Evolutionary conservation across 2,329 filamentous ascomycete species (phyloP), one percentile per base, ranked within the genome.

Genomic region (Rhinocladiella similis): DNA sequence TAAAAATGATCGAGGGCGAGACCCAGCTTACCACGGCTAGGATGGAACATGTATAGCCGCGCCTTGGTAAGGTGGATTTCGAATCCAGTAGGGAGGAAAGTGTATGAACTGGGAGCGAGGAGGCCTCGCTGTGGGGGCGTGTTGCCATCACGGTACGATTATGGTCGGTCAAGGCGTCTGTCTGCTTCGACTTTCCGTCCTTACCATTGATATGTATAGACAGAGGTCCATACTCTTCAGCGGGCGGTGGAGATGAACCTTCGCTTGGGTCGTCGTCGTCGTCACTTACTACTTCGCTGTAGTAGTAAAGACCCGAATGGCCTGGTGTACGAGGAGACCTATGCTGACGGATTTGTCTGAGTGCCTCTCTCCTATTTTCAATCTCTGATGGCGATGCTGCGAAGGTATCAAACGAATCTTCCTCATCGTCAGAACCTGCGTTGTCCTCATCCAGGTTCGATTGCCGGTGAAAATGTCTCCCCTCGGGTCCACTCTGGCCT

Each of bases 11-110:
- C 1, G 57, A 56, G 1, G 66, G 59, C 1, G 66, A 68, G 5
- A 66, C 56, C 65, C 63, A 68, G 18, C 63, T 64, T 43, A 69
- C 61, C 27, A 69, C 48, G 20, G 49, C 66, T 45, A 69, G 57
- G 35, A 68, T 42, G 25, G 63, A 62, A 46, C 66, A 67, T 38
- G 61, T 18, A 45, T 69, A 68, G 51, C 65, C 66, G 25, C 64
- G 60, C 45, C 55, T 60, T 22, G 65, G 66, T 14, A 66, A 36
- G 9, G 43, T 43, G 12, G 39, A 36, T 3, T 60, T 59, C 12
- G 61, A 47, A 5, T 54, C 13, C n/a, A 67, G 47, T 16, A 67
- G 53, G 5, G 63, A 61, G 13, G 52, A 46, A 10, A 68, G 62
- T 3, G 60, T 61, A 25, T 63, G 63, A 2, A 62, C 29, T 16